These are phyloP conservation scores for Hymenoscyphus linearis DNA, from an alignment of 2,329 filamentous ascomycete genomes.

Conservation along the genomic window DNA sequence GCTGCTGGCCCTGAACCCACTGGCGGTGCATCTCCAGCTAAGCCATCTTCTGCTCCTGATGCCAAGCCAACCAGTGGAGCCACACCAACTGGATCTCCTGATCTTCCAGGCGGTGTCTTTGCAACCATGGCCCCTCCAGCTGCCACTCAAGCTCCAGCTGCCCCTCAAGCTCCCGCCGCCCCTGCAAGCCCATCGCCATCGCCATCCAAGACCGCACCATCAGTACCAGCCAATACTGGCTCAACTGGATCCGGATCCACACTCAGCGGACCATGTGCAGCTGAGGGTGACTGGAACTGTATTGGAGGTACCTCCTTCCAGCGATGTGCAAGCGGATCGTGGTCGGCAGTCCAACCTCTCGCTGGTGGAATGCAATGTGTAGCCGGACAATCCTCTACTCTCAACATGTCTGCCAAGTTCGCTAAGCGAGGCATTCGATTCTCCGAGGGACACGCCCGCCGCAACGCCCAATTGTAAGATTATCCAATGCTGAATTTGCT, in stretches of 20 bases:
- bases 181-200: slow-evolving; percentile 16
- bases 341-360: slow-evolving; percentile 41
- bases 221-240: slow-evolving; percentile 22
- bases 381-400: slow-evolving; percentile 36
- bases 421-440: slow-evolving; percentile 24
- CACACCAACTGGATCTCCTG: slow-evolving; percentile 7
- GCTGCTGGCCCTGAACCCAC: slow-evolving; percentile 30
- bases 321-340: slow-evolving; percentile 48
- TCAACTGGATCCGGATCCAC: slow-evolving; percentile 19
- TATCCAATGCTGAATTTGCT: slow-evolving; percentile 14
- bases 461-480: slow-evolving; percentile 10
- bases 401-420: slow-evolving; percentile 34
- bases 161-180: slow-evolving; percentile 15
- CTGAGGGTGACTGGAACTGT: slow-evolving; percentile 51
- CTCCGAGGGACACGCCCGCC: slow-evolving; percentile 24
- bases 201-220: slow-evolving; percentile 20
- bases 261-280: slow-evolving; percentile 35
- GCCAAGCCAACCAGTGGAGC: slow-evolving; percentile 7
- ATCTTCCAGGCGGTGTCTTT: slow-evolving; percentile 31
- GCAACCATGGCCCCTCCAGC: slow-evolving; percentile 28
- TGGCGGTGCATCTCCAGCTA: slow-evolving; percentile 5
- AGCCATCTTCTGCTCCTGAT: slow-evolving; percentile 5
- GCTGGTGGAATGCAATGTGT: slow-evolving; percentile 44
- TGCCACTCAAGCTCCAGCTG: slow-evolving; percentile 20
- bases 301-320: slow-evolving; percentile 46